Percentiles rank a stretch among this genome's conserved stretches.
These are phyloP conservation scores for Sungouiozyma ichnusensis DNA, from an alignment of 805 yeast species.

Conservation along the genomic window DNA sequence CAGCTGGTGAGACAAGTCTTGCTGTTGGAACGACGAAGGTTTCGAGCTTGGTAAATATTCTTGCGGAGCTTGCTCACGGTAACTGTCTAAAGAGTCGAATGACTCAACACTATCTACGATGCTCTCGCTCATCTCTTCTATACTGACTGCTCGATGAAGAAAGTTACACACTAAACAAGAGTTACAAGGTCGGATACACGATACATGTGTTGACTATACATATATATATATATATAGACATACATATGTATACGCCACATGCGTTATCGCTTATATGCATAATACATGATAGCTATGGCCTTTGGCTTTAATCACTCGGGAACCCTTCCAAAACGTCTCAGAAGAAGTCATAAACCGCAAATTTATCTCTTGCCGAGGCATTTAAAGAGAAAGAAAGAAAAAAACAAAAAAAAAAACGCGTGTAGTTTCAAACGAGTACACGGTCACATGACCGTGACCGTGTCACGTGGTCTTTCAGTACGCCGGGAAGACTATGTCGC, in stretches of 20 bases:
- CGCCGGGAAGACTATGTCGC: slow-evolving; percentile 42
- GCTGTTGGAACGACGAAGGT: not conserved
- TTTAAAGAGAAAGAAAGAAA: too few species aligned
- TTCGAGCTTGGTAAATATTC: not conserved
- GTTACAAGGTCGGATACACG: too few species aligned
- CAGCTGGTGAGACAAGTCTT: not conserved
- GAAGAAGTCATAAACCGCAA: not conserved
- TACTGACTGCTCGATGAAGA: too few species aligned
- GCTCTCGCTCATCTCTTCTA: not conserved
- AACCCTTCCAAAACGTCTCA: not conserved
- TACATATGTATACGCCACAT: not conserved
- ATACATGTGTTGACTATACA: too few species aligned
- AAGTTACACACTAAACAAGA: too few species aligned
- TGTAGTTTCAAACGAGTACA: not conserved
- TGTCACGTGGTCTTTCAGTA: not conserved
- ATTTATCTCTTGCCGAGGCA: not conserved
- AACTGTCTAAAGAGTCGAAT: not conserved
- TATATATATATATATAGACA: too few species aligned
- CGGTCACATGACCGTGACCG: not conserved
- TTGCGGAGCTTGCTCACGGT: not conserved
- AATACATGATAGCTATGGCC: too few species aligned
- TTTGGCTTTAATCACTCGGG: not conserved
- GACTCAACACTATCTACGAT: not conserved
- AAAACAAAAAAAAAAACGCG: too few species aligned
- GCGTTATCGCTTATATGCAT: too few species aligned